Evolutionary conservation across 257 asterid genomes (phyloP).

Genomic region (Mitragyna speciosa): DNA sequence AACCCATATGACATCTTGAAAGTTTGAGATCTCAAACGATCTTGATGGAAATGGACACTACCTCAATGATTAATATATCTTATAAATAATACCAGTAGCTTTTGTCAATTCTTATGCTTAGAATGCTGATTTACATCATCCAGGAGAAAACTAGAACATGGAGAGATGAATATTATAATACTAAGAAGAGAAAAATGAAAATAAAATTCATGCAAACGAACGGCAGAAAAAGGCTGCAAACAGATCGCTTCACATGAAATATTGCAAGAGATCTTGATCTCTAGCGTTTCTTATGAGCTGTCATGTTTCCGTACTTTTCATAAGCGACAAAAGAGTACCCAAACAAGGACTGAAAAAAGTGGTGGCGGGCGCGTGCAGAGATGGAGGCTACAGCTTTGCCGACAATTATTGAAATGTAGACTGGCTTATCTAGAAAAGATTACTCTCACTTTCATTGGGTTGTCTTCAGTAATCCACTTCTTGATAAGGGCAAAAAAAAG

Average conservation of each 20-base stretch:
- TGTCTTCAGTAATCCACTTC: background rate
- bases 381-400: background rate
- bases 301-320: conserved; percentile 5
- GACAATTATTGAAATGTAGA: background rate
- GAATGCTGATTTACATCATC: too few species aligned
- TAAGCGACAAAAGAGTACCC: background rate
- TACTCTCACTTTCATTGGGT: background rate
- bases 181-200: too few species aligned
- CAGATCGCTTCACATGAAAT: background rate
- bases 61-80: too few species aligned
- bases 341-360: too few species aligned
- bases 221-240: too few species aligned
- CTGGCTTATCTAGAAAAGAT: background rate
- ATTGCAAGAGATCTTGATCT: background rate
- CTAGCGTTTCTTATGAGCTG: background rate
- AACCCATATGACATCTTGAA: too few species aligned
- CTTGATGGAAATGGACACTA: too few species aligned
- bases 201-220: background rate
- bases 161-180: background rate
- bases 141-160: background rate
- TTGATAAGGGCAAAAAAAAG: background rate
- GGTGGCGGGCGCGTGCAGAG: background rate
- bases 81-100: too few species aligned
- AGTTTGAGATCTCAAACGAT: background rate
- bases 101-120: too few species aligned